A percentile compares a stretch with the other conserved stretches of the same genome.
These are phyloP conservation scores for Sphaerulina populicola DNA, from an alignment of 2,329 filamentous ascomycete species.

Conservation along the genomic window DNA sequence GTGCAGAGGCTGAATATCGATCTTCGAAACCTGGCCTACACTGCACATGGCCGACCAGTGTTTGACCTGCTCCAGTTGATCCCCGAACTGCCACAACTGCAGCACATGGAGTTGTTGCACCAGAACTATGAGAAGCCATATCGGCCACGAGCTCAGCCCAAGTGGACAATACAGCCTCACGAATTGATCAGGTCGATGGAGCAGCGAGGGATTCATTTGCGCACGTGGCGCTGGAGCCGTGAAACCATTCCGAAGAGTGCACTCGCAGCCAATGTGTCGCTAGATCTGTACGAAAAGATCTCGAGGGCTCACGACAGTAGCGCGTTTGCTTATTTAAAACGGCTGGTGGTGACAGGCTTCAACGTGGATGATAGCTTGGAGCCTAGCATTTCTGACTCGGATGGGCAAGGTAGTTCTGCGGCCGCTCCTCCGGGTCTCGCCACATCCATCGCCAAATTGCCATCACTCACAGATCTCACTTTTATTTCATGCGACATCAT, in stretches of 20 bases:
- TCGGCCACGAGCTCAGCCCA: slow-evolving; percentile 44
- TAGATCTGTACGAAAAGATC: slow-evolving; percentile 24
- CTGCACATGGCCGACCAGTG: slow-evolving; percentile 46
- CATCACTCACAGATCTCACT: slow-evolving; percentile 56
- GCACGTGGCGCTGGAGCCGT: slow-evolving; percentile 48
- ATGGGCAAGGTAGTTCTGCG: not conserved
- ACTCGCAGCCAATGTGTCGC: slow-evolving; percentile 8
- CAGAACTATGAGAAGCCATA: slow-evolving; percentile 60
- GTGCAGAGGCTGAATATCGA: slow-evolving; percentile 63
- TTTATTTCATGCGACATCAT: slow-evolving; percentile 69
- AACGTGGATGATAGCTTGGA: slow-evolving; percentile 26
- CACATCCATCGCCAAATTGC: slow-evolving; percentile 50
- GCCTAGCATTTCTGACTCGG: slow-evolving; percentile 34
- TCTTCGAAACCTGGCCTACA: slow-evolving; percentile 50
- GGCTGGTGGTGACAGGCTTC: slow-evolving; percentile 48
- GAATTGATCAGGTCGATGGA: slow-evolving; percentile 58
- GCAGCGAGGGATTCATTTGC: slow-evolving; percentile 40
- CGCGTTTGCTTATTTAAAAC: slow-evolving; percentile 49
- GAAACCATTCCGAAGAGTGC: slow-evolving; percentile 23
- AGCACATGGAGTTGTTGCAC: slow-evolving; percentile 64
- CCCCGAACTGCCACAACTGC: slow-evolving; percentile 56
- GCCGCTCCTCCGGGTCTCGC: slow-evolving; percentile 28
- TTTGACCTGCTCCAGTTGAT: slow-evolving; percentile 54
- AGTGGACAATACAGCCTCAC: slow-evolving; percentile 59
- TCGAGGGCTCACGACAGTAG: slow-evolving; percentile 32